phyloP scores from a whole-genome alignment of 2,329 filamentous ascomycete genomes.

The Ampelomyces quisqualis region DNA sequence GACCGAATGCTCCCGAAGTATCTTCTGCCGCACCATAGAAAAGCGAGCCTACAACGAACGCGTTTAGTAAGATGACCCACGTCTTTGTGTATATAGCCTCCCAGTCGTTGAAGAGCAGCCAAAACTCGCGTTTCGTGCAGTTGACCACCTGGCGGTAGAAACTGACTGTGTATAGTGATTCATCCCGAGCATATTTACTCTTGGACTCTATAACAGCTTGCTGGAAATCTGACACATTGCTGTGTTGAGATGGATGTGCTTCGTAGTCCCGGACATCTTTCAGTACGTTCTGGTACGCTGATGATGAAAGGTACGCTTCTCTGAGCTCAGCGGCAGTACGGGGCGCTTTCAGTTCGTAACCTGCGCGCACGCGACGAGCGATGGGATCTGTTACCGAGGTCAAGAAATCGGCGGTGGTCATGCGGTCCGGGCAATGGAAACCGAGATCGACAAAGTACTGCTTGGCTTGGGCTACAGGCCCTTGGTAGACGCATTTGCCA shows the following conservation, averaged over 20 bases:
- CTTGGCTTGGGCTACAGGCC: slow-evolving; percentile 58
- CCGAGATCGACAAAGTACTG: slow-evolving; percentile 67
- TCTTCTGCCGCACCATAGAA: slow-evolving; percentile 65
- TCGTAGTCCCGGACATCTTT: too few species aligned
- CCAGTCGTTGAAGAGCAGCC: too few species aligned
- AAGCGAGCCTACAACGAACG: slow-evolving; percentile 59
- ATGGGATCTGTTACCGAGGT: slow-evolving; percentile 63
- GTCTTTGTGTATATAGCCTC: not conserved
- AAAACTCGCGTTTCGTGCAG: too few species aligned
- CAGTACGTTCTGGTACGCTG: too few species aligned
- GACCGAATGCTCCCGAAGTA: slow-evolving; percentile 62
- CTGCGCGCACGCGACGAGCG: slow-evolving; percentile 43
- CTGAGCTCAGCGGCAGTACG: slow-evolving; percentile 50
- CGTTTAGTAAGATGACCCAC: not conserved
- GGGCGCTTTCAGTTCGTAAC: slow-evolving; percentile 45
- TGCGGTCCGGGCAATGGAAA: slow-evolving; percentile 61
- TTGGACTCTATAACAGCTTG: too few species aligned
- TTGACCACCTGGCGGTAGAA: too few species aligned
- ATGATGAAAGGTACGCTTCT: slow-evolving; percentile 57
- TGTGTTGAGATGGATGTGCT: too few species aligned
- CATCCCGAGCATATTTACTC: too few species aligned
- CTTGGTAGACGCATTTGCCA: slow-evolving; percentile 73
- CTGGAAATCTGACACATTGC: too few species aligned
- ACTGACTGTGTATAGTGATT: too few species aligned
- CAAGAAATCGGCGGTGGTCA: slow-evolving; percentile 70